Evolutionary conservation across 192 early-diverging fungal species (phyloP).

Genomic region (Podila epigama): DNA sequence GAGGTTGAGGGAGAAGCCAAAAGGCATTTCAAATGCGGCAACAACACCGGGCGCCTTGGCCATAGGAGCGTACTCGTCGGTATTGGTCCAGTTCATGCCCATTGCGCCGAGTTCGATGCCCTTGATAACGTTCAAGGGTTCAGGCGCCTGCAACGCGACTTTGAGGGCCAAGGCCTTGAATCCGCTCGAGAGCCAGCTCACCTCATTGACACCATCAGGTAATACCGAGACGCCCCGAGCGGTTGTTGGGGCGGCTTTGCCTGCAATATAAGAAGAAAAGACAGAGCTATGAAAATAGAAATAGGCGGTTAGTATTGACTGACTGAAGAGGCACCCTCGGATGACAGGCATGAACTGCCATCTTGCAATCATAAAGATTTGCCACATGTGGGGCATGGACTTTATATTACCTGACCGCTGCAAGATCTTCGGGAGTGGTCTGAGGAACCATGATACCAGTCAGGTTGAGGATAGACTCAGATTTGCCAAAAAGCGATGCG

Average conservation of each 20-base stretch:
- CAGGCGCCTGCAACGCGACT: slow-evolving; percentile 54
- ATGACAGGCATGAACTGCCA: not conserved
- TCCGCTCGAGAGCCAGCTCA: slow-evolving; percentile 59
- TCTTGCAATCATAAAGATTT: no score
- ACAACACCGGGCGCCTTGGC: slow-evolving; percentile 53
- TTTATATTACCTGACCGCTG: slow-evolving; percentile 43
- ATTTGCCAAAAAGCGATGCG: slow-evolving; percentile 47
- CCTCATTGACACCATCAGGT: slow-evolving; percentile 55
- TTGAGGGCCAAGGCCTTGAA: slow-evolving; percentile 59
- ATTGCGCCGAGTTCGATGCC: slow-evolving; percentile 59
- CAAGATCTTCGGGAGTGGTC: slow-evolving; percentile 51
- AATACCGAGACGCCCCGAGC: slow-evolving; percentile 59
- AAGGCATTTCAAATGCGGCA: slow-evolving; percentile 65
- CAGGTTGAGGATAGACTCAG: slow-evolving; percentile 56
- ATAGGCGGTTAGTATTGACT: not conserved
- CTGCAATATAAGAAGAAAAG: slow-evolving; percentile 63
- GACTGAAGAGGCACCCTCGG: not conserved
- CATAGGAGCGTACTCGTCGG: slow-evolving; percentile 58
- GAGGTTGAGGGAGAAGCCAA: slow-evolving; percentile 67
- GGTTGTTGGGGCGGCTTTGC: slow-evolving; percentile 52
- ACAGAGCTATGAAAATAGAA: slow-evolving; percentile 27
- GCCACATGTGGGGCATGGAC: no score
- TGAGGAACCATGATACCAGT: slow-evolving; percentile 62
- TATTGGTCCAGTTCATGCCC: slow-evolving; percentile 57
- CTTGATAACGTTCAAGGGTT: slow-evolving; percentile 58